phyloP scores from a whole-genome alignment of 768 basidiomycete genomes.

The Fomitopsis pulvina region DNA sequence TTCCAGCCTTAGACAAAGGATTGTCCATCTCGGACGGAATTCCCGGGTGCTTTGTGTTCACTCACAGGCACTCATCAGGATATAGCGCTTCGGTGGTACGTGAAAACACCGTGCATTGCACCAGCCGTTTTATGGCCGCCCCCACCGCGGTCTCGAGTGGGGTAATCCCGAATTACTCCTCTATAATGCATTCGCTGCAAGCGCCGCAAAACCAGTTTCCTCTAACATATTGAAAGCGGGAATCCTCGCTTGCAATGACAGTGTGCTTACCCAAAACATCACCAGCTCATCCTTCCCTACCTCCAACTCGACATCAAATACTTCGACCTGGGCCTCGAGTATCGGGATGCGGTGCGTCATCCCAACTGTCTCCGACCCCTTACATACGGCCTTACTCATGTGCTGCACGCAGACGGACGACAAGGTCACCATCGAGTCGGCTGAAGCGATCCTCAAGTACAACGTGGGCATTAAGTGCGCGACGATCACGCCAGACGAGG shows the following conservation, averaged over 20 bases:
- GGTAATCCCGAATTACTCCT: too few species aligned
- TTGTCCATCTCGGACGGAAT: too few species aligned
- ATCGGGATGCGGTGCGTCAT: constrained; percentile 76
- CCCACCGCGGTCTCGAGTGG: too few species aligned
- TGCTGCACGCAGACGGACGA: constrained; percentile 68
- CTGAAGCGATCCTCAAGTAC: constrained; percentile 90
- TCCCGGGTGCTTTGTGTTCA: too few species aligned
- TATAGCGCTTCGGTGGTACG: too few species aligned
- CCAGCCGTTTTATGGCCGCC: too few species aligned
- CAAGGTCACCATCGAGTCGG: constrained; percentile 87
- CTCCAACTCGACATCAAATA: constrained; percentile 97
- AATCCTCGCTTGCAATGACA: neutral
- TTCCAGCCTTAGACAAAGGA: too few species aligned
- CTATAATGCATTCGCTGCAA: too few species aligned
- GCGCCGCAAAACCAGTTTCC: too few species aligned
- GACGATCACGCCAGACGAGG: constrained; percentile 98
- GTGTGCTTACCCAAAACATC: too few species aligned
- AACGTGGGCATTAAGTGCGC: constrained; percentile 99
- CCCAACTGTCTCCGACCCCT: neutral
- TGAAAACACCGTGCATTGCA: too few species aligned
- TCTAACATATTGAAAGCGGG: neutral
- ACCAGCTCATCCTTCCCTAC: constrained; percentile 92
- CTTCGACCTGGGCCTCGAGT: constrained; percentile 92
- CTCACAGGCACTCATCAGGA: too few species aligned
- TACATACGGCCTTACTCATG: neutral